Evolutionary conservation across 1,139 yeast species (phyloP), one percentile per base, ranked within the genome.

Genomic region (Geotrichum reessii): DNA sequence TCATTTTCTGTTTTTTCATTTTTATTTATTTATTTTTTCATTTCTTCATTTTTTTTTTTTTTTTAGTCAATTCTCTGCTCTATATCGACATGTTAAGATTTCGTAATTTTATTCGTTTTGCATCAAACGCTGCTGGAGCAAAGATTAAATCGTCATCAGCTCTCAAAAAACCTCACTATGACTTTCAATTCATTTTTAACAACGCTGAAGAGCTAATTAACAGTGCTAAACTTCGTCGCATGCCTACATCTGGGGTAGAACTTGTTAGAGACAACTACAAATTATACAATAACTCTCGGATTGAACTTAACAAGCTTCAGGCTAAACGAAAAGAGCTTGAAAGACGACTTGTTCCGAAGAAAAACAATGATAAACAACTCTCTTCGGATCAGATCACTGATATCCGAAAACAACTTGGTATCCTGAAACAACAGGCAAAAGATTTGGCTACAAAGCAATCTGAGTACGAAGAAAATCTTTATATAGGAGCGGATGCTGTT

Each of bases 131-230:
- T 2, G n/a, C 53, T 19, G 57, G 52, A 9, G 61, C 57, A 7
- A 59, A 59, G 53, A 33, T 52, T 21, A 58, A 58, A 31, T 60
- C 61, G 7, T 42, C 61, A 9, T 60, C 63, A 7, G 59, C 67
- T 14, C 55, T 69, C 51, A 64, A 63, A 47, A 61, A 60, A 58
- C 84, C 87, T 0, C 76, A 74, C 22, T 77, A 77, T 62, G 84
- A 85, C 65, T 71, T 82, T 58, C 81, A 79, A 65, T 66, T 19
- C 31, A 59, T 59, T 31, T 48, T 44, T 17, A 47, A 51, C n/a
- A 57, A 59, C 28, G 42, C 60, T 11, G 60, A 57, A 1, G 47
- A 40, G 14, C 52, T 53, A 8, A 28, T 55, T 14, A 50, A 57
- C 24, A 54, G 58, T 37, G 60, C 62, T 6, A 55, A 40, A 40